phyloP scores from a whole-genome alignment of 345 rosid species.

The Populus ilicifolia region DNA sequence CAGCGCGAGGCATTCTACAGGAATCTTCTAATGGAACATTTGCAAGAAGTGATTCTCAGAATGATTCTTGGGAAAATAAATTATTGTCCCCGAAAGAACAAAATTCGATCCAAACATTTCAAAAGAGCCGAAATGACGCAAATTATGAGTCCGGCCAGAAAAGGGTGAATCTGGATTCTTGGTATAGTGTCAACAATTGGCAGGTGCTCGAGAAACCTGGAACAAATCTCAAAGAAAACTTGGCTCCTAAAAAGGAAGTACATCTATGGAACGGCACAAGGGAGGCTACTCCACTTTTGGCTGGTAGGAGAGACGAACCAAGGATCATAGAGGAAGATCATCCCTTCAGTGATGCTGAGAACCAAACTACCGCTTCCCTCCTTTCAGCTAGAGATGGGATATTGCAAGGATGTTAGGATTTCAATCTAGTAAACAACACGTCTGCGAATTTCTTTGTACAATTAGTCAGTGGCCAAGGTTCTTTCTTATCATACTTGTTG shows the following conservation, averaged over 20 bases:
- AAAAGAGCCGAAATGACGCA: constrained; percentile 2
- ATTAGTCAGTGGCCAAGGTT: not conserved
- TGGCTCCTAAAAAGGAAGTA: constrained; percentile 28
- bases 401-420: constrained; percentile 30
- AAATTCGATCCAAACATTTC: constrained; percentile 6
- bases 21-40: constrained; percentile 29
- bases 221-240: constrained; percentile 37
- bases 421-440: not conserved
- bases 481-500: not conserved
- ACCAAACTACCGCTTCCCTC: constrained; percentile 31
- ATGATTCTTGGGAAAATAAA: constrained; percentile 39
- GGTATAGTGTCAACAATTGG: not conserved
- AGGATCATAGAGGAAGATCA: constrained; percentile 35
- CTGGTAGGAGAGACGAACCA: constrained; percentile 17
- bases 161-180: constrained; percentile 1
- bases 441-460: not conserved
- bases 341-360: constrained; percentile 39
- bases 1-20: constrained; percentile 34
- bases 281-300: constrained; percentile 44
- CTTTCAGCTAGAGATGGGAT: constrained; percentile 31
- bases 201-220: constrained; percentile 17
- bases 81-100: not conserved
- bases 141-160: not conserved
- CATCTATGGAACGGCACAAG: constrained; percentile 28
- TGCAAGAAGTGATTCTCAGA: constrained; percentile 55